Evolutionary conservation across 305 asterid species (phyloP), one percentile per base, ranked within the genome.

Genomic region (Solanum hybrid): DNA sequence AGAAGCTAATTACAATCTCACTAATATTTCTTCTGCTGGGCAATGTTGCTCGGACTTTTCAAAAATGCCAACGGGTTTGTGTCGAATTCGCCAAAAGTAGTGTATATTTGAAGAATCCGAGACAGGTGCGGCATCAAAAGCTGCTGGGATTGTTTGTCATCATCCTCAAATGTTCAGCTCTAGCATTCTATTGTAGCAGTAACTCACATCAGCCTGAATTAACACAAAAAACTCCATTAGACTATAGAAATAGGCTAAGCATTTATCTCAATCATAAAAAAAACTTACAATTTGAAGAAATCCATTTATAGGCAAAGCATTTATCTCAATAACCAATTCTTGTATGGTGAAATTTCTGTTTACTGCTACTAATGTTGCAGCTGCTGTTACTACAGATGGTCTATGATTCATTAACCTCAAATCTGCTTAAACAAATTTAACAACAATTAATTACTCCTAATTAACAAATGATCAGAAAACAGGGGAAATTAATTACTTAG

Each of bases 351-450:
- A 90, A 32, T 85, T 86, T 87, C 89, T 90, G 93, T 94, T 95
- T 89, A 94, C 2, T 80, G 90, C 94, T 90, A 92, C 32, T 92
- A 96, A 94, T 91, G 96, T 92, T 79, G 97, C 96, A 78, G 98
- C 95, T 89, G 96, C 98, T 85, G 96, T 97, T 84, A 95, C 79
- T 71, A 92, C 93, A 86, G 97, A 95, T 90, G 98, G 91, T 82
- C 85, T 92, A 77, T 91, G 29, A 85, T 91, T 88, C 94, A 93
- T 87, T 89, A 93, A 88, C 60, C 93, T 92, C 46, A 84, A 91
- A 91, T 93, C 98, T 95, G 94, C 95, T 86, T 85, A 85, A 32
- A 27, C 8, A 85, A 60, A 12, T 60, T 51, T 26, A 42, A 29
- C 9, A 66, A 66, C 5, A 34, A 87, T 29, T 38, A 34, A 73